Percentiles rank a stretch among this genome's conserved stretches.
phyloP scores from a whole-genome alignment of 352 stramenopile species.

The Phytophthora brassicae region DNA sequence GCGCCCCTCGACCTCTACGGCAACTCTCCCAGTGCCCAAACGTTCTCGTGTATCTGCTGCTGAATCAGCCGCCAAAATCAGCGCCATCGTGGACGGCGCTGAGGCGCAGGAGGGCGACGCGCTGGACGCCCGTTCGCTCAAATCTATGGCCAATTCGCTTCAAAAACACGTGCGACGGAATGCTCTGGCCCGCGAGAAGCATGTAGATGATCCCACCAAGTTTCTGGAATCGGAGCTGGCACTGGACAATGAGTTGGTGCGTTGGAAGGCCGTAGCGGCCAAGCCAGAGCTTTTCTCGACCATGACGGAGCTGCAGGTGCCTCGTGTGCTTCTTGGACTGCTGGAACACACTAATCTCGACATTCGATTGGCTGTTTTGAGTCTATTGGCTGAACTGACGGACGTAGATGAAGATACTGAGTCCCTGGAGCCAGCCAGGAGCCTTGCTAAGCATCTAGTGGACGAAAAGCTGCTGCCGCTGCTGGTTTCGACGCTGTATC shows the following conservation, averaged over 20 bases:
- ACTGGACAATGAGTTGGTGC: slow-evolving; percentile 53
- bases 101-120: slow-evolving; percentile 47
- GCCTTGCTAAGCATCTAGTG: slow-evolving; percentile 58
- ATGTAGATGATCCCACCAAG: slow-evolving; percentile 69
- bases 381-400: slow-evolving; percentile 72
- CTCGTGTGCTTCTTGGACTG: slow-evolving; percentile 73
- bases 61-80: slow-evolving; percentile 36
- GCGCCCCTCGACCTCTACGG: slow-evolving; percentile 14
- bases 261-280: slow-evolving; percentile 62
- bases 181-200: slow-evolving; percentile 77
- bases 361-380: slow-evolving; percentile 54
- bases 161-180: slow-evolving; percentile 80
- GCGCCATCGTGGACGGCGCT: slow-evolving; percentile 43
- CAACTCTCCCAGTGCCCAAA: slow-evolving; percentile 3
- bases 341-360: slow-evolving; percentile 85
- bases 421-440: slow-evolving; percentile 41
- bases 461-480: slow-evolving; percentile 60
- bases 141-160: slow-evolving; percentile 66
- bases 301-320: slow-evolving; percentile 62
- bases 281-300: slow-evolving; percentile 54
- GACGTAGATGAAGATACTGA: slow-evolving; percentile 58
- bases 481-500: slow-evolving; percentile 49
- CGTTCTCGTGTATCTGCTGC: slow-evolving; percentile 19
- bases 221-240: slow-evolving; percentile 87
- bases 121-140: slow-evolving; percentile 72